Percentiles rank a stretch among this genome's conserved stretches.
Evolutionary conservation across 768 basidiomycete genomes (phyloP).

Genomic region (Amanita muscaria): DNA sequence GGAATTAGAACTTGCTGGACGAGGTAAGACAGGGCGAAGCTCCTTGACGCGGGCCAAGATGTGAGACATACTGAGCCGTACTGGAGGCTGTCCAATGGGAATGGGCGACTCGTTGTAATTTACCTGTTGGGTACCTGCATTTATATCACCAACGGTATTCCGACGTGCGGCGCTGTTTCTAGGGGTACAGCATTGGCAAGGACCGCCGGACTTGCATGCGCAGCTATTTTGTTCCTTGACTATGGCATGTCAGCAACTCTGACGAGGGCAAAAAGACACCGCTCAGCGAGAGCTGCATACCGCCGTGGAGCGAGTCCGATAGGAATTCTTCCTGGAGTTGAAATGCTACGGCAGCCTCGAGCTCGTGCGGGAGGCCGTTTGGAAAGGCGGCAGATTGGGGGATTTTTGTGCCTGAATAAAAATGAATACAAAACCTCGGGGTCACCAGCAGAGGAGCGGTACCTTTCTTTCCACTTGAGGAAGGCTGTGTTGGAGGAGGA

Average conservation of each 20-base stretch:
- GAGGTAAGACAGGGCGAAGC: constrained; percentile 63
- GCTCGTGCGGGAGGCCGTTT: constrained; percentile 61
- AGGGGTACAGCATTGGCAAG: constrained; percentile 53
- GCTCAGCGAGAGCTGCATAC: constrained; percentile 47
- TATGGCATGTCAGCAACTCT: constrained; percentile 38
- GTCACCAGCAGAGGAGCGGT: constrained; percentile 22
- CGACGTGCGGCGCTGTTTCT: constrained; percentile 33
- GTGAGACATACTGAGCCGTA: constrained; percentile 23
- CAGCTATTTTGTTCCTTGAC: constrained; percentile 28
- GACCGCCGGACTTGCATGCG: constrained; percentile 42
- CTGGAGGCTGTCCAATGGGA: constrained; percentile 1
- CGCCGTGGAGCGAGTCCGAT: constrained; percentile 56
- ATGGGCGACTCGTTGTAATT: background rate
- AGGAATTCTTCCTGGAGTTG: constrained; percentile 40
- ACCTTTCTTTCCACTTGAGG: constrained; percentile 54
- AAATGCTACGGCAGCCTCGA: constrained; percentile 54
- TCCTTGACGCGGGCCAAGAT: constrained; percentile 55
- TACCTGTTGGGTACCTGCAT: background rate
- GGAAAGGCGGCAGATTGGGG: constrained; percentile 73
- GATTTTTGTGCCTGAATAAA: constrained; percentile 42
- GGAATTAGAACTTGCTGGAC: constrained; percentile 26
- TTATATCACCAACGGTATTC: constrained; percentile 21
- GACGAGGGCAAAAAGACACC: constrained; percentile 26
- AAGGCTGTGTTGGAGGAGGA: constrained; percentile 23
- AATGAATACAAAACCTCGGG: constrained; percentile 35